Percentiles rank a stretch among this genome's conserved stretches.
Conservation (phyloP, 257 asterid genomes). For the Solanum medicagineum region DNA sequence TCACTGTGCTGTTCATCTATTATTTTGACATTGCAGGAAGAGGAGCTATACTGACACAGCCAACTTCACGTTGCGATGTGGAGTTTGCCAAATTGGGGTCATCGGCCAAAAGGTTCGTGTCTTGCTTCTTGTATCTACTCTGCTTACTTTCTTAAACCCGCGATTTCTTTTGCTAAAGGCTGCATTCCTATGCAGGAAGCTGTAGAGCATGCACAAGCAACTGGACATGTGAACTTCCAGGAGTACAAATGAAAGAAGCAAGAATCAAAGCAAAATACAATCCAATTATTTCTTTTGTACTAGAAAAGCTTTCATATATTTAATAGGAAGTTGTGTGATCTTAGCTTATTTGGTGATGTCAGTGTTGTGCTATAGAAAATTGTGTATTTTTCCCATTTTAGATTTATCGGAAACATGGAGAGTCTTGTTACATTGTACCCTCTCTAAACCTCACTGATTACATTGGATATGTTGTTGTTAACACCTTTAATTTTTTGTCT, state of each 20-base stretch:
- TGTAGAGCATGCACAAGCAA: conserved; percentile 77
- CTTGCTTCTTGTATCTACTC: not conserved
- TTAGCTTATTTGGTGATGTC: not conserved
- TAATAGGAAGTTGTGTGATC: not conserved
- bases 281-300: not conserved
- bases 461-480: not conserved
- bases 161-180: not conserved
- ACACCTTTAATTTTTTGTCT: no score
- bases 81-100: conserved; percentile 89
- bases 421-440: no score
- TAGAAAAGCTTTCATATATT: not conserved
- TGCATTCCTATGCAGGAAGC: conserved; percentile 57
- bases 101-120: conserved; percentile 67
- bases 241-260: conserved; percentile 42
- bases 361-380: not conserved
- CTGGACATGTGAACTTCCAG: conserved; percentile 94
- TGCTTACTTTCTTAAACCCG: not conserved
- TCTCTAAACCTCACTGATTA: no score
- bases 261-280: not conserved
- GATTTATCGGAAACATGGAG: not conserved
- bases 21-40: conserved; percentile 34
- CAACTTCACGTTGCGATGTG: conserved; percentile 90
- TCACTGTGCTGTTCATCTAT: not conserved
- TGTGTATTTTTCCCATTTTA: not conserved
- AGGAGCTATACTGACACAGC: conserved; percentile 87